phyloP scores from a whole-genome alignment of 2,329 filamentous ascomycete genomes.

The Immersiporthe knoxdaviesiana region DNA sequence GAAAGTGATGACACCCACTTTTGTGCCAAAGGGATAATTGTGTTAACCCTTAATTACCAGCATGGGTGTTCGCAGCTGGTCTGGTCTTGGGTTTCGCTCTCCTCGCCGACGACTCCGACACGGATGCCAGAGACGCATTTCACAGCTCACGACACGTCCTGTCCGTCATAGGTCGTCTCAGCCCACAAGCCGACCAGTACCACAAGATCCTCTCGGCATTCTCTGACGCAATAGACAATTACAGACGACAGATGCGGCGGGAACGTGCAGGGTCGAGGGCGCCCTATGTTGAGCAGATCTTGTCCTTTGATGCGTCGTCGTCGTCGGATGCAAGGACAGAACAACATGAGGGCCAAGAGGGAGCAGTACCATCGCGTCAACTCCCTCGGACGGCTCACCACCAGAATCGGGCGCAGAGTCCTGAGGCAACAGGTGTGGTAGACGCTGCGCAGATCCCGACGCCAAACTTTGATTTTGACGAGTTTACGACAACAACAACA shows the following conservation, averaged over 20 bases:
- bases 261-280: conserved; percentile 6
- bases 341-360: not conserved
- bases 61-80: conserved; percentile 29
- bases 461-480: conserved; percentile 14
- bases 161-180: conserved; percentile 14
- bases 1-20: too few relatives aligned
- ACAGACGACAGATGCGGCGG: conserved; percentile 14
- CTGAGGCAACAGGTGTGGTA: not conserved
- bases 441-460: conserved; percentile 11
- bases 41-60: not conserved
- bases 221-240: conserved; percentile 29
- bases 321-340: conserved; percentile 14
- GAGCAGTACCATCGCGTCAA: not conserved
- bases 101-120: conserved; percentile 28
- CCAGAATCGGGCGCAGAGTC: not conserved
- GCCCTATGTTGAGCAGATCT: conserved; percentile 20
- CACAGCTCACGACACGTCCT: conserved; percentile 24
- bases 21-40: not conserved
- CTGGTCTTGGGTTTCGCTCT: conserved; percentile 28
- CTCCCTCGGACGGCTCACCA: too few relatives aligned
- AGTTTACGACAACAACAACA: not conserved
- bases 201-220: conserved; percentile 30
- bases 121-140: conserved; percentile 29
- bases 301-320: conserved; percentile 20
- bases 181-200: conserved; percentile 33